Percentiles rank a stretch among this genome's conserved stretches.
These are phyloP conservation scores for Prunella vulgaris DNA, from an alignment of 257 asterid genomes.

Conservation along the genomic window DNA sequence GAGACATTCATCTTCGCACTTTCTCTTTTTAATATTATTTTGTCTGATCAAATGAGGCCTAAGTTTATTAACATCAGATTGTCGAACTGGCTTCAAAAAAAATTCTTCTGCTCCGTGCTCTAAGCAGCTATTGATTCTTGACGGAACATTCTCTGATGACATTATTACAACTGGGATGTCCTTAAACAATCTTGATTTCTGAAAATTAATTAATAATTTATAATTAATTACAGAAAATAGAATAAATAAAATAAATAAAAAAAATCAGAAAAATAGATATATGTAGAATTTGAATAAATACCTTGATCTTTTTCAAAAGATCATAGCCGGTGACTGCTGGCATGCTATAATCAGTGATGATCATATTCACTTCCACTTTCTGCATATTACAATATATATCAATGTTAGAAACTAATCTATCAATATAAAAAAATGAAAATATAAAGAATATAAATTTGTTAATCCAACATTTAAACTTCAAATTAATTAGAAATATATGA, in stretches of 20 bases:
- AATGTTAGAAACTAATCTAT: background rate
- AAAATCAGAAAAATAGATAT: background rate
- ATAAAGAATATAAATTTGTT: too few species aligned
- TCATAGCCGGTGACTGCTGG: slow-evolving; percentile 76
- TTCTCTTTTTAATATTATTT: slow-evolving; percentile 30
- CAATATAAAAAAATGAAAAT: too few species aligned
- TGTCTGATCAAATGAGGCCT: slow-evolving; percentile 42
- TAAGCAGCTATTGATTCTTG: slow-evolving; percentile 57
- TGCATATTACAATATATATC: slow-evolving; percentile 8
- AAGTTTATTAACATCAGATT: slow-evolving; percentile 48
- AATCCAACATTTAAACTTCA: background rate
- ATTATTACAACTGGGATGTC: slow-evolving; percentile 71
- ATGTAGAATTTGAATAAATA: background rate
- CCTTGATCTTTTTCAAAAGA: slow-evolving; percentile 55
- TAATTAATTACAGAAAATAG: background rate
- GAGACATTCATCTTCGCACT: slow-evolving; percentile 32
- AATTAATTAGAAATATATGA: background rate
- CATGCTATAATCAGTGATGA: slow-evolving; percentile 68
- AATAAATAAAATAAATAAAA: background rate
- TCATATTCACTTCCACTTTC: slow-evolving; percentile 47
- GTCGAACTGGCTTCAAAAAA: slow-evolving; percentile 56
- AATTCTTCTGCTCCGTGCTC: slow-evolving; percentile 66
- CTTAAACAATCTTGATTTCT: slow-evolving; percentile 40
- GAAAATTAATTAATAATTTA: slow-evolving; percentile 3
- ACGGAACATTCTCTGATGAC: slow-evolving; percentile 65